Evolutionary conservation across 2,329 filamentous ascomycete genomes (phyloP).

Genomic region (Graphilbum sp.): DNA sequence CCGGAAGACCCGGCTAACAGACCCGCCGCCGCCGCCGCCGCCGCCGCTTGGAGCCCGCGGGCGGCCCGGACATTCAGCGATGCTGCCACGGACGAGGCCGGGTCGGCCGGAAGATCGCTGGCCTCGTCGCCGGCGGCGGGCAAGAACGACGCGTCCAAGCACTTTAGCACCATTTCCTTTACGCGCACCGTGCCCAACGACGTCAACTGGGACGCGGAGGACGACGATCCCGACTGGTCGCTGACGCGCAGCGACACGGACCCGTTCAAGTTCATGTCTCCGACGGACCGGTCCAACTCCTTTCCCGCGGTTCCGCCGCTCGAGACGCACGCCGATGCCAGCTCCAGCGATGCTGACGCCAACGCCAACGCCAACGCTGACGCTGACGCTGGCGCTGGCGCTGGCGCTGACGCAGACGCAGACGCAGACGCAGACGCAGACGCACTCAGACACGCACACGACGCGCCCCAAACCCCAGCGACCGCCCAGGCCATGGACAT

Average conservation of each 20-base stretch:
- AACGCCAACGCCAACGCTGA: slow-evolving; percentile 10
- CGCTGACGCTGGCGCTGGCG: slow-evolving; percentile 15
- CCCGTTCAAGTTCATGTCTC: slow-evolving; percentile 42
- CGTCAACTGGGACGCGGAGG: slow-evolving; percentile 40
- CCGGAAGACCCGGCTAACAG: too few species aligned
- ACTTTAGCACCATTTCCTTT: slow-evolving; percentile 46
- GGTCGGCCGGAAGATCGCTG: too few species aligned
- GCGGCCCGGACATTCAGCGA: too few species aligned
- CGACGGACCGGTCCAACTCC: slow-evolving; percentile 42
- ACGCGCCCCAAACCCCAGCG: slow-evolving; percentile 20
- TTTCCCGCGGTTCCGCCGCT: slow-evolving; percentile 40
- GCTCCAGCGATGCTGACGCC: too few species aligned
- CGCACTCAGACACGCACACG: slow-evolving; percentile 3
- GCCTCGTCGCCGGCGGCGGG: neutral
- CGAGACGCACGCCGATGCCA: slow-evolving; percentile 12
- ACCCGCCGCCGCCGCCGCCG: too few species aligned
- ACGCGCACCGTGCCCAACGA: slow-evolving; percentile 47
- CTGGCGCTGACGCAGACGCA: too few species aligned
- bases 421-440: too few species aligned
- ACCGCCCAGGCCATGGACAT: slow-evolving; percentile 36
- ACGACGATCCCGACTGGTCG: slow-evolving; percentile 41
- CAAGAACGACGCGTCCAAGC: slow-evolving; percentile 23
- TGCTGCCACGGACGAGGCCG: too few species aligned
- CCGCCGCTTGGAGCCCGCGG: too few species aligned
- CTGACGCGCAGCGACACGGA: slow-evolving; percentile 35